Percentiles rank a stretch among this genome's conserved stretches.
phyloP scores from a whole-genome alignment of 257 asterid genomes.

The Solanum infundibuliforme region DNA sequence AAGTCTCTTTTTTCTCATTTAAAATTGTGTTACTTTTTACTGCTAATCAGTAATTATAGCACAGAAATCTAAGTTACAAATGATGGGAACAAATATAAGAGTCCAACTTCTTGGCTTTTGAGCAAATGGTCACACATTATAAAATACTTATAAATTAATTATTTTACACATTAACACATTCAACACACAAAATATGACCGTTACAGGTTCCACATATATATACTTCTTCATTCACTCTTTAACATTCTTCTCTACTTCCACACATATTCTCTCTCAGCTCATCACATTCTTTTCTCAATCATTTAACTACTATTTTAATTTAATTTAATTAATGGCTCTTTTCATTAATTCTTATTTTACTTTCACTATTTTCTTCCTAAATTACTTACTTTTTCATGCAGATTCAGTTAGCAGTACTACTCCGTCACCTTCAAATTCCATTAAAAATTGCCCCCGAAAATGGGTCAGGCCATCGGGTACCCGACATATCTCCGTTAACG shows the following conservation, averaged over 20 bases:
- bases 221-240: neutral
- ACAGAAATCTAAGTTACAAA: neutral
- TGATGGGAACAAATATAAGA: neutral
- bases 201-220: conserved; percentile 17
- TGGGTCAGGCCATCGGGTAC: conserved; percentile 72
- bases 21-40: neutral
- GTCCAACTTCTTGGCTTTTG: neutral
- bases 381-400: neutral
- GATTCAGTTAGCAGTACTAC: neutral
- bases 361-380: neutral
- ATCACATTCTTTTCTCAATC: neutral
- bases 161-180: neutral
- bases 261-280: neutral
- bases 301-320: neutral
- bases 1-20: neutral
- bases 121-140: neutral
- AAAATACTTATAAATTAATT: neutral
- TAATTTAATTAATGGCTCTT: conserved; percentile 24
- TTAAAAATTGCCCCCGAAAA: conserved; percentile 20
- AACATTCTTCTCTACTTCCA: neutral
- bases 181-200: conserved; percentile 56
- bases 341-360: neutral
- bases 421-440: neutral
- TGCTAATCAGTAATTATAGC: neutral
- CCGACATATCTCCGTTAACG: conserved; percentile 54